Conservation (phyloP, 2,329 filamentous ascomycete genomes). For the Nemania diffusa region DNA sequence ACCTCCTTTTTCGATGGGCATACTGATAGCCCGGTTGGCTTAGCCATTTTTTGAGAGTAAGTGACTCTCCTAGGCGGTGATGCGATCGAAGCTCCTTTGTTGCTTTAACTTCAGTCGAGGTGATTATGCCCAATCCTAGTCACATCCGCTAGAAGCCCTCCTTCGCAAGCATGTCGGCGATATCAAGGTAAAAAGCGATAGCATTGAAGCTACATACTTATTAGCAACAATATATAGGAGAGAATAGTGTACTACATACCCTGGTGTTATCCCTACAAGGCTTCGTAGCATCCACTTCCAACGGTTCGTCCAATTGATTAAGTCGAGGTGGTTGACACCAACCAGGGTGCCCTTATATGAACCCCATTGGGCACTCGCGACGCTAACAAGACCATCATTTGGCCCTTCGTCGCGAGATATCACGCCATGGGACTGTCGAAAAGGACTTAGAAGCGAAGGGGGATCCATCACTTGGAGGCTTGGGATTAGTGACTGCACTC, state of each 20-base stretch:
- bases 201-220: constrained; percentile 66
- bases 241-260: constrained; percentile 53
- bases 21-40: neutral
- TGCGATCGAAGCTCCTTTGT: constrained; percentile 1
- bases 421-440: constrained; percentile 63
- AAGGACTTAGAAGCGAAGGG: constrained; percentile 73
- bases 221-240: constrained; percentile 24
- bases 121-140: neutral
- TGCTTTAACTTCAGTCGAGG: neutral
- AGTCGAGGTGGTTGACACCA: constrained; percentile 70
- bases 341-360: constrained; percentile 71
- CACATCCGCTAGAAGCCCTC: constrained; percentile 59
- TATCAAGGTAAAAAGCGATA: constrained; percentile 73
- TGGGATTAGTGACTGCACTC: neutral
- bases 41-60: neutral
- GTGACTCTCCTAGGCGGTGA: neutral
- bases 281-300: constrained; percentile 65
- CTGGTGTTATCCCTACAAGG: constrained; percentile 62
- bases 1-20: neutral
- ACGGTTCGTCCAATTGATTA: constrained; percentile 76
- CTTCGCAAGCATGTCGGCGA: constrained; percentile 76
- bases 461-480: constrained; percentile 49
- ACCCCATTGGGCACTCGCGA: constrained; percentile 70
- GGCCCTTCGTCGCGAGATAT: constrained; percentile 64
- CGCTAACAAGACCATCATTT: constrained; percentile 76